Percentiles rank a stretch among this genome's conserved stretches.
These are phyloP conservation scores for Trametes elegans DNA, from an alignment of 768 basidiomycete species.

Conservation along the genomic window DNA sequence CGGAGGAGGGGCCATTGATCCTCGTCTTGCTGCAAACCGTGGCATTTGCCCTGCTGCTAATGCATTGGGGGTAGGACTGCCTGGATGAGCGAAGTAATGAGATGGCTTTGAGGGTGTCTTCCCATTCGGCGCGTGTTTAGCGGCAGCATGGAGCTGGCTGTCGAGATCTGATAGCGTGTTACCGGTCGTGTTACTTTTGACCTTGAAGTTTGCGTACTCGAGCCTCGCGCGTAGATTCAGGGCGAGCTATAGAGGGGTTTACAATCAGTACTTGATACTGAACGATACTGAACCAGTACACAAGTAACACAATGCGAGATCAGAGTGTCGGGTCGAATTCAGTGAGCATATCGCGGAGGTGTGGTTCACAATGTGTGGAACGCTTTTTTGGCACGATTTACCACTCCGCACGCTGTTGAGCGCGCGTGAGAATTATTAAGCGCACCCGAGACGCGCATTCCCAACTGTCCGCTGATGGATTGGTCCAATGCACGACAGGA, in stretches of 20 bases:
- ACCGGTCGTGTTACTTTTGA: conserved; percentile 67
- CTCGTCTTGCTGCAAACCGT: conserved; percentile 22
- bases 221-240: conserved; percentile 78
- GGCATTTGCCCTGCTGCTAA: conserved; percentile 40
- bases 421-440: too few relatives aligned
- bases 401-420: too few relatives aligned
- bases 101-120: conserved; percentile 17
- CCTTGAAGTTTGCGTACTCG: conserved; percentile 83
- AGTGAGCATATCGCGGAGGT: too few relatives aligned
- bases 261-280: conserved; percentile 23
- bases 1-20: conserved; percentile 31
- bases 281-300: too few relatives aligned
- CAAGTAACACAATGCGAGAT: too few relatives aligned
- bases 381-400: too few relatives aligned
- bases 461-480: too few relatives aligned
- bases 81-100: conserved; percentile 50
- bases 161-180: conserved; percentile 72
- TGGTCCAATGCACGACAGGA: too few relatives aligned
- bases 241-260: conserved; percentile 56
- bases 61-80: conserved; percentile 45
- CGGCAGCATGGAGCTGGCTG: conserved; percentile 46
- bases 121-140: conserved; percentile 28
- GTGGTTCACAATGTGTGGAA: too few relatives aligned
- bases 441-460: too few relatives aligned
- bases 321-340: too few relatives aligned